These are phyloP conservation scores for Xylariales sp. DNA, from an alignment of 2,329 filamentous ascomycete genomes.

Conservation along the genomic window DNA sequence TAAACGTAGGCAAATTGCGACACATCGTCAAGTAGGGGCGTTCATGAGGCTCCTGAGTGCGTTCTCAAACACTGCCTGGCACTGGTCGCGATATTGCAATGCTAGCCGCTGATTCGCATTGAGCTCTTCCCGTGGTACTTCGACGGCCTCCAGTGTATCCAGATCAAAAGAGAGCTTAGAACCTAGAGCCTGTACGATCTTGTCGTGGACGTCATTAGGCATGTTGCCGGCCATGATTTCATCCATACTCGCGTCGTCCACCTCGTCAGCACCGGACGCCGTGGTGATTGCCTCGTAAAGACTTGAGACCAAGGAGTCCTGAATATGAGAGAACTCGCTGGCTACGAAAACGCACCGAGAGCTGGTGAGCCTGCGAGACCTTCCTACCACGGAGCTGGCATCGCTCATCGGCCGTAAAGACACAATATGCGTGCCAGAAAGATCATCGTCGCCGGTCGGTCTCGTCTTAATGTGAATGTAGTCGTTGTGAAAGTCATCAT, in stretches of 20 bases:
- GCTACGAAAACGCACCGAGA: slow-evolving; percentile 29
- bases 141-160: slow-evolving; percentile 40
- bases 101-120: slow-evolving; percentile 45
- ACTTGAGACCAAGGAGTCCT: slow-evolving; percentile 49
- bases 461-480: slow-evolving; percentile 53
- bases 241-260: slow-evolving; percentile 23
- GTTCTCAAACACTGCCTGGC: slow-evolving; percentile 41
- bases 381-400: slow-evolving; percentile 42
- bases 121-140: slow-evolving; percentile 29
- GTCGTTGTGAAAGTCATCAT: slow-evolving; percentile 50
- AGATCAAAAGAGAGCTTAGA: slow-evolving; percentile 37
- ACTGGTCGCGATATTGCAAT: slow-evolving; percentile 43
- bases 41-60: slow-evolving; percentile 26
- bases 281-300: slow-evolving; percentile 34
- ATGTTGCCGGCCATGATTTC: slow-evolving; percentile 40
- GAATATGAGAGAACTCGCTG: slow-evolving; percentile 43
- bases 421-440: slow-evolving; percentile 35
- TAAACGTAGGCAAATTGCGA: too few species aligned
- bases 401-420: slow-evolving; percentile 45
- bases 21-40: neutral
- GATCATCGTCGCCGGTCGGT: slow-evolving; percentile 22
- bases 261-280: slow-evolving; percentile 7
- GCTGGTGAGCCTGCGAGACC: slow-evolving; percentile 32
- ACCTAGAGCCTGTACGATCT: slow-evolving; percentile 30
- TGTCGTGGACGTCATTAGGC: slow-evolving; percentile 32